A percentile compares a stretch with the other conserved stretches of the same genome.
These are phyloP conservation scores for Chaetomium sp. DNA, from an alignment of 2,329 filamentous ascomycete genomes.

Conservation along the genomic window DNA sequence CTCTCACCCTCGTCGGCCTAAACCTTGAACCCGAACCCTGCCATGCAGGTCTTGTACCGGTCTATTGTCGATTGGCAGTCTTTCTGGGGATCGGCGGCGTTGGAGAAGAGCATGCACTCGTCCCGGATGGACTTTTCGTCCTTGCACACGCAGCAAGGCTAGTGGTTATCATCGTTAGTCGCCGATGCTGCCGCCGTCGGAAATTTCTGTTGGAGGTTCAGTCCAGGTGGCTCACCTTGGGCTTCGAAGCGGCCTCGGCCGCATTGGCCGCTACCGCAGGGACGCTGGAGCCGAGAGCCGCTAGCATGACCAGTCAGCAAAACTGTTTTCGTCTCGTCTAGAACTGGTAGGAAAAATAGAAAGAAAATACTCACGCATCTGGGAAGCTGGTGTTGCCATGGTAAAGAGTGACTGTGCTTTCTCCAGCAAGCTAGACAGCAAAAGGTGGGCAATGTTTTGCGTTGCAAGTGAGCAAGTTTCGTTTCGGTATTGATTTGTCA, in stretches of 20 bases:
- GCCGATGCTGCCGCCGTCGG: no score
- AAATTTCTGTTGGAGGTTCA: background rate
- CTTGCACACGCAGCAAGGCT: slow-evolving; percentile 98
- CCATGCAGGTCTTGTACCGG: slow-evolving; percentile 88
- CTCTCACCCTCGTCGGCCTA: slow-evolving; percentile 20
- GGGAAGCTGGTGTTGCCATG: slow-evolving; percentile 28
- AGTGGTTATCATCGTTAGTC: background rate
- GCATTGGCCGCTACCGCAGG: slow-evolving; percentile 7
- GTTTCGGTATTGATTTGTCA: slow-evolving; percentile 19
- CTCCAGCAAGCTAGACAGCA: background rate
- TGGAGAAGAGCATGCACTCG: slow-evolving; percentile 98
- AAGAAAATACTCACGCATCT: slow-evolving; percentile 25
- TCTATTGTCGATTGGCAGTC: slow-evolving; percentile 80
- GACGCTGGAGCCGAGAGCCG: slow-evolving; percentile 11
- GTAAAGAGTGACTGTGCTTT: slow-evolving; percentile 9
- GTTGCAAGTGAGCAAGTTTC: background rate
- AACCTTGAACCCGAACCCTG: slow-evolving; percentile 79
- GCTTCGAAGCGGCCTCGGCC: slow-evolving; percentile 26
- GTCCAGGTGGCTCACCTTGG: slow-evolving; percentile 33
- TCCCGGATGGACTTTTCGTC: slow-evolving; percentile 87
- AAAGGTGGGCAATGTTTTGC: background rate
- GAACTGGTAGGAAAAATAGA: background rate
- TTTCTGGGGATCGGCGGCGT: slow-evolving; percentile 68
- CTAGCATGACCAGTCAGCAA: slow-evolving; percentile 10
- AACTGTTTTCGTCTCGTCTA: background rate